A percentile compares a stretch with the other conserved stretches of the same genome.
phyloP scores from a whole-genome alignment of 176 grass and related monocot species.

The Musa itinerans region DNA sequence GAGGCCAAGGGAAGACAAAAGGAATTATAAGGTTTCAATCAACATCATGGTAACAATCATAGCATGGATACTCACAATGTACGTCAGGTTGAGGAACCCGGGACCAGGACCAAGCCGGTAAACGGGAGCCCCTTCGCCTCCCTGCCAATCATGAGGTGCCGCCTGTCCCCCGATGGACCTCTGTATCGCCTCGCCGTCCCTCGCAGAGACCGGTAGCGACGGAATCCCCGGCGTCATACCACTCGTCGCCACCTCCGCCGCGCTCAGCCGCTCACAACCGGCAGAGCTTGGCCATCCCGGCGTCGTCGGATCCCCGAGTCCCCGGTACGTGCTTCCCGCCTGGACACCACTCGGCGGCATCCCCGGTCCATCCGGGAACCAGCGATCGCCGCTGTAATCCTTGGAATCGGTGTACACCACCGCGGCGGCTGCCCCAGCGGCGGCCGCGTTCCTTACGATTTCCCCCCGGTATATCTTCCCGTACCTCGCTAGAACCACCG shows the following conservation, averaged over 20 bases:
- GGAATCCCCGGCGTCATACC: conserved; percentile 60
- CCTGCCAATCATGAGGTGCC: conserved; percentile 80
- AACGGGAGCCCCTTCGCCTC: conserved; percentile 26
- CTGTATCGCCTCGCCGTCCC: conserved; percentile 57
- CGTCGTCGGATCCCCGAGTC: conserved; percentile 61
- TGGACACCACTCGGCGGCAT: conserved; percentile 77
- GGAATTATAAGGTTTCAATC: conserved; percentile 5
- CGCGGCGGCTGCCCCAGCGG: conserved; percentile 53
- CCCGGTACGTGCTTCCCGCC: conserved; percentile 53
- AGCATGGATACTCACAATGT: conserved; percentile 26
- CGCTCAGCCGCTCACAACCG: conserved; percentile 47
- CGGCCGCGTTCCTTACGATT: conserved; percentile 54
- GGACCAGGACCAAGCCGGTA: conserved; percentile 70
- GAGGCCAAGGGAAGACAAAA: neutral
- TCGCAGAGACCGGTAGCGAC: conserved; percentile 67
- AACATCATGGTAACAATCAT: neutral
- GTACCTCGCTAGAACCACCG: conserved; percentile 55
- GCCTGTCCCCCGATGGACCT: conserved; percentile 40
- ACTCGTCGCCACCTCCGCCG: conserved; percentile 41
- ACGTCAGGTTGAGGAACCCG: conserved; percentile 64
- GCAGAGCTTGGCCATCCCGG: conserved; percentile 60
- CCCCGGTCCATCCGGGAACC: conserved; percentile 65
- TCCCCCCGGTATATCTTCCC: conserved; percentile 80
- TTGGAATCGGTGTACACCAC: conserved; percentile 67
- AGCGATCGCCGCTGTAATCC: conserved; percentile 46